Evolutionary conservation across 352 stramenopile genomes (phyloP), one percentile per base, ranked within the genome.

Genomic region (Phytophthora litchii): DNA sequence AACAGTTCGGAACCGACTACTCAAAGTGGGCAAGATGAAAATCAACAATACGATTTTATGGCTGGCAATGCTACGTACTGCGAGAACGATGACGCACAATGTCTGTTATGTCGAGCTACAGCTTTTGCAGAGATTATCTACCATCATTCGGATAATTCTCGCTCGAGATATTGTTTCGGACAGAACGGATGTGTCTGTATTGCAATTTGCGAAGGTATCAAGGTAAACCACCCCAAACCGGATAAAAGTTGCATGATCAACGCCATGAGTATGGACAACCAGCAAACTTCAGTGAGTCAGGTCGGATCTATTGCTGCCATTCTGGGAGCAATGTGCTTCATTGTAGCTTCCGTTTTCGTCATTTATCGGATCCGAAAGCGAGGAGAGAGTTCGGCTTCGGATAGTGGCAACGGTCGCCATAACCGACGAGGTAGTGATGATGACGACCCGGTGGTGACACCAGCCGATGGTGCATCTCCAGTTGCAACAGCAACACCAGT

Each of bases 341-440:
- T 81, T 5, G 67, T 81, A 4, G 63, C 64, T 17, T 72, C 67
- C 0, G 74, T 84, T 25, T 78, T 84, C 29, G 74, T 75, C 29
- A 79, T 84, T 53, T 84, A 81, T 49, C 64, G 72, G 17, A 72
- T 84, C 51, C 72, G 74, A 9, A 72, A 64, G 29, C 46, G 57
- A n/a, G 56, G 70, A 19, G 67, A 80, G 49, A 64, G 50, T 45
- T 56, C n/a, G 2, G 40, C 49, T 4, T 67, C 60, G 6, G 52
- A 64, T 3, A 48, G 46, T 11, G 35, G 21, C 21, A 23, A 54
- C 34, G 40, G 20, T 27, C 40, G 21, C n/a, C 37, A 60, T 32
- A 57, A 60, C 14, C 64, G 60, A 49, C 54, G 64, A n/a, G 47
- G 49, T 19, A 70, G 64, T 37, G 31, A 71, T 31, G 60, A 68